Base-by-base conservation (phyloP, 2,329 filamentous ascomycete species). In the Verticillium klebahnii region DNA sequence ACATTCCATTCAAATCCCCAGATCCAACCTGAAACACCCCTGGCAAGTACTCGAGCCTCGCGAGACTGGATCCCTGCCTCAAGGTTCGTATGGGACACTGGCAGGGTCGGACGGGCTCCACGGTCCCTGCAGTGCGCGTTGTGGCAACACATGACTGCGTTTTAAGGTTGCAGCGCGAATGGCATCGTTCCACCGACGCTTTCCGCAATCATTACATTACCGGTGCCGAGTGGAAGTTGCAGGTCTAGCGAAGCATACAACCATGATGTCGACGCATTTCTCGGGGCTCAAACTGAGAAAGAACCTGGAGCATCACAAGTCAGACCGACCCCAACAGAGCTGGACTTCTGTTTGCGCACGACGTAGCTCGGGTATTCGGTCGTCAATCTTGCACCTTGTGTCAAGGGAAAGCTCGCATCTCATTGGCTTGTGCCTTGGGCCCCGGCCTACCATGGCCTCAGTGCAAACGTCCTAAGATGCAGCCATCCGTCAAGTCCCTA, bases 1-100 rank as follows among this genome's bases (percentile, higher is more conserved):
- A 39, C 34, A 52, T 56, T 34, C 61, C 61, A 62, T 57, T 62
- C 61, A 52, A 17, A 17, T 40, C 52, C 23, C 59, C 23, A 29
- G 56, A 40, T 45, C 56, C 19, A 40, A 50, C 55, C 19, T 14
- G 40, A 56, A 36, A 50, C 12, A 5, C 9, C 31, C 17, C 2
- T 60, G 29, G 29, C 29, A 29, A 29, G 29, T 61, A 25, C 32
- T 52, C 45, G 45, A 52, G 45, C 45, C 45, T 52, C n/a, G 45
- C 45, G 23, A n/a, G 45, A 6, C 29, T 29, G 29, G 29, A 29
- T 14, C 19, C 45, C 8, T 23, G n/a, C 8, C 11, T 23, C 45
- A 23, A 25, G 45, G 12, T 19, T 23, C 19, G 8, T n/a, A 19
- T 52, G 45, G 45, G 11, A 52, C 45, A 19, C 19, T 23, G 45